phyloP scores from a whole-genome alignment of 169 alveolate genomes.

The Cystoisospora suis region DNA sequence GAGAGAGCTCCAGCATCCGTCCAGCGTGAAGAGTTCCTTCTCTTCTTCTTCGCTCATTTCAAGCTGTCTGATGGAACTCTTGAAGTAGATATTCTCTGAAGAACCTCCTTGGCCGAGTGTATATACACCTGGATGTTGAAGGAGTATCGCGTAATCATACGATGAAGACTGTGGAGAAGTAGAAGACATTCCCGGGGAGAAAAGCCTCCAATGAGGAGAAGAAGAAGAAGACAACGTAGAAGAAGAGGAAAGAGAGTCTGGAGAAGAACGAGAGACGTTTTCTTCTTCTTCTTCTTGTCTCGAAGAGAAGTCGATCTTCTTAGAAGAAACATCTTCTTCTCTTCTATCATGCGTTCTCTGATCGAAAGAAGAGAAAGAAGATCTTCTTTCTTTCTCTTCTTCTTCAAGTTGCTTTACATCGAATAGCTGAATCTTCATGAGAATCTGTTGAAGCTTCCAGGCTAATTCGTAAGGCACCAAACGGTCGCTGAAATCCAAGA shows the following conservation, averaged over 20 bases:
- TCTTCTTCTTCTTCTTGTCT: not conserved
- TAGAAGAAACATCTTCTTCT: no score
- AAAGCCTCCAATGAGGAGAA: no score
- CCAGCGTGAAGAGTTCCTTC: slow-evolving; percentile 44
- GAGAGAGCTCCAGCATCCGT: slow-evolving; percentile 56
- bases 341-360: no score
- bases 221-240: slow-evolving; percentile 53
- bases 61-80: not conserved
- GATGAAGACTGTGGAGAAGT: no score
- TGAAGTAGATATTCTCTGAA: not conserved
- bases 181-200: not conserved
- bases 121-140: slow-evolving; percentile 74
- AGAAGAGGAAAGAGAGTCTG: slow-evolving; percentile 68
- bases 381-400: no score
- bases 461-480: slow-evolving; percentile 38
- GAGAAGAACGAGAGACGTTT: not conserved
- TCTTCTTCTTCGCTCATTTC: not conserved
- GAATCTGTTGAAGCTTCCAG: slow-evolving; percentile 24
- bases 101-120: slow-evolving; percentile 73
- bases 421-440: slow-evolving; percentile 23
- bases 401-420: slow-evolving; percentile 16
- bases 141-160: slow-evolving; percentile 70
- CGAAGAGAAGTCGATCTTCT: no score
- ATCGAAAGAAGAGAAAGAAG: no score
- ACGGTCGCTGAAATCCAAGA: slow-evolving; percentile 31